These are phyloP conservation scores for Phytopythium kandeliae DNA, from an alignment of 352 stramenopile genomes.

Conservation along the genomic window DNA sequence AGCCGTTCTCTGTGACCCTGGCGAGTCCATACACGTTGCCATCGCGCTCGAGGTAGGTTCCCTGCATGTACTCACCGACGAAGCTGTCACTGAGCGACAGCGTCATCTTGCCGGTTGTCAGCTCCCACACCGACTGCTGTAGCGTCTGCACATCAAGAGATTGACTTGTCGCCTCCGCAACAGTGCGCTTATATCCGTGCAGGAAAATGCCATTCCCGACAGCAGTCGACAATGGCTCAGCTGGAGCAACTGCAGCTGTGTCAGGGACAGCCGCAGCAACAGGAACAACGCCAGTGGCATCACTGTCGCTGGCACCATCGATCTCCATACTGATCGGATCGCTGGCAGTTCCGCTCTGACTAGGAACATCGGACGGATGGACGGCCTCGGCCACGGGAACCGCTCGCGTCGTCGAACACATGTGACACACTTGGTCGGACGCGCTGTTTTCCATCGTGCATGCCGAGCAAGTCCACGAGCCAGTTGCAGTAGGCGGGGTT, in stretches of 20 bases:
- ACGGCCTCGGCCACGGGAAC: constrained; percentile 37
- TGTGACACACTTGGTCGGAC: constrained; percentile 48
- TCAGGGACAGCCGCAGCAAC: constrained; percentile 7
- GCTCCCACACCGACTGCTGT: constrained; percentile 56
- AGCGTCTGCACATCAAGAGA: constrained; percentile 22
- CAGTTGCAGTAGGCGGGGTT: constrained; percentile 10
- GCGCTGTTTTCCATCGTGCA: constrained; percentile 82
- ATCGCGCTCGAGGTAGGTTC: constrained; percentile 67
- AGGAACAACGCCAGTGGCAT: not conserved
- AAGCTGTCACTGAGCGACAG: constrained; percentile 35
- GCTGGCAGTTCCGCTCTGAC: constrained; percentile 6
- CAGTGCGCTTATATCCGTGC: constrained; percentile 43
- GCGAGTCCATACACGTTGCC: constrained; percentile 58
- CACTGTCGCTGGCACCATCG: constrained; percentile 9
- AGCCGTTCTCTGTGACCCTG: constrained; percentile 32
- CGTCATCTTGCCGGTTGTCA: constrained; percentile 52
- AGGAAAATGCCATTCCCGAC: constrained; percentile 41
- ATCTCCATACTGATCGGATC: constrained; percentile 36
- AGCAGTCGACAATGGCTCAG: constrained; percentile 14
- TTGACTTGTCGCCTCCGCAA: constrained; percentile 25
- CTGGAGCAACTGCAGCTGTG: constrained; percentile 1
- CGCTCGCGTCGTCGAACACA: constrained; percentile 52
- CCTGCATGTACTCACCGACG: constrained; percentile 64
- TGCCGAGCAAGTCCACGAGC: constrained; percentile 47
- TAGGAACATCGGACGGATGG: constrained; percentile 17